Percentiles rank a stretch among this genome's conserved stretches.
Conservation (phyloP, 2,329 filamentous ascomycete species). For the Chaetomiaceae sp. region DNA sequence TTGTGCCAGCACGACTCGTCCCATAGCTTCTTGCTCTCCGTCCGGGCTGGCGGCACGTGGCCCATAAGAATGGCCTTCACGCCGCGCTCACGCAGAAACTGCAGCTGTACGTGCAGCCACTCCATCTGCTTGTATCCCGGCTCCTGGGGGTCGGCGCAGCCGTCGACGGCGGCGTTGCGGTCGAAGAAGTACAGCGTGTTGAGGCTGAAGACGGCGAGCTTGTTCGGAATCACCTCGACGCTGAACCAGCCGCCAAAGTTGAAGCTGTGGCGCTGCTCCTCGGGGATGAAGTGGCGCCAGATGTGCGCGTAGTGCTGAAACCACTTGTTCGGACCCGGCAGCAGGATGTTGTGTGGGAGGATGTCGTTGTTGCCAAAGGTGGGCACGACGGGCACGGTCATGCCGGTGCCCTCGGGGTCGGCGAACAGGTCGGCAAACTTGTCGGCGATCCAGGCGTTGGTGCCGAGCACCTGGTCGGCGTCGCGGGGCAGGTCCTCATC, state of each 20-base stretch:
- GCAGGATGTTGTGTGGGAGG: slow-evolving; percentile 90
- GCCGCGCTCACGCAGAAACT: slow-evolving; percentile 71
- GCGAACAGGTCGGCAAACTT: slow-evolving; percentile 72
- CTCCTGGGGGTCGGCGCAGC: slow-evolving; percentile 70
- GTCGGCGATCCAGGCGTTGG: slow-evolving; percentile 69
- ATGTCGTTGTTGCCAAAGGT: slow-evolving; percentile 98
- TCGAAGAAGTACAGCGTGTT: slow-evolving; percentile 97
- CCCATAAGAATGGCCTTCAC: slow-evolving; percentile 95
- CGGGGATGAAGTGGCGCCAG: slow-evolving; percentile 84
- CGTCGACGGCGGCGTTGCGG: slow-evolving; percentile 88
- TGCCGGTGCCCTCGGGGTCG: slow-evolving; percentile 47
- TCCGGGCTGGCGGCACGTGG: slow-evolving; percentile 87
- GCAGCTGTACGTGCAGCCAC: slow-evolving; percentile 85
- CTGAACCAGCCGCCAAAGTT: slow-evolving; percentile 92
- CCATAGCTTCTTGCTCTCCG: slow-evolving; percentile 79
- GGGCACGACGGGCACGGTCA: slow-evolving; percentile 75
- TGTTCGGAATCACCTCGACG: slow-evolving; percentile 80
- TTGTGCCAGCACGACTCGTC: slow-evolving; percentile 98
- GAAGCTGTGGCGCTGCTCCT: slow-evolving; percentile 86
- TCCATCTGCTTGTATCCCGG: slow-evolving; percentile 94
- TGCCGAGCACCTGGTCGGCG: slow-evolving; percentile 64
- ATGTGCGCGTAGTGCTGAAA: slow-evolving; percentile 69
- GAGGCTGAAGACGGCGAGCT: slow-evolving; percentile 83
- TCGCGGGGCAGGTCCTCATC: slow-evolving; percentile 75
- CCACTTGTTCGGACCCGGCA: slow-evolving; percentile 79